Conservation (phyloP, 768 basidiomycete genomes). For the Kwoniella sp. region DNA sequence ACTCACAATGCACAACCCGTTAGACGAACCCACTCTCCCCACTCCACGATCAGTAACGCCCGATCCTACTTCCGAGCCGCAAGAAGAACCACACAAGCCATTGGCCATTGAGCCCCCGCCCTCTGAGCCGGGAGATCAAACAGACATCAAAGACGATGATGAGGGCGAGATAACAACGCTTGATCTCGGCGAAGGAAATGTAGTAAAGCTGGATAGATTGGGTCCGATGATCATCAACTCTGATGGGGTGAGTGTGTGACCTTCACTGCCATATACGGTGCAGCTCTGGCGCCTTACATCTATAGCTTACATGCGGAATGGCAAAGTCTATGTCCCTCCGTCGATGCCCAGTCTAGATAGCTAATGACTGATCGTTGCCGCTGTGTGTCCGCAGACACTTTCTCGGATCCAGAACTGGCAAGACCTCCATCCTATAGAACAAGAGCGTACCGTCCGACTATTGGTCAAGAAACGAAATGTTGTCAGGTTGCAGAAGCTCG, state of each 20-base stretch:
- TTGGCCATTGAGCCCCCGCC: slow-evolving; percentile 28
- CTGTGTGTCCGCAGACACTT: slow-evolving; percentile 64
- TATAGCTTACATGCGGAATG: no score
- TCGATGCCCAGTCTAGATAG: background rate
- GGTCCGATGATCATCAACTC: slow-evolving; percentile 71
- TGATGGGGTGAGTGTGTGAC: slow-evolving; percentile 65
- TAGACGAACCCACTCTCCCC: slow-evolving; percentile 19
- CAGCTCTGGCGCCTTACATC: no score
- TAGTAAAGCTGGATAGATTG: slow-evolving; percentile 63
- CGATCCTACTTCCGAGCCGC: slow-evolving; percentile 2
- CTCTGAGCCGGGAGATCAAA: background rate
- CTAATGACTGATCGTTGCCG: background rate
- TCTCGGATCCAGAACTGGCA: slow-evolving; percentile 70
- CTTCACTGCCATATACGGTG: no score
- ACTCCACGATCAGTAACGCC: slow-evolving; percentile 9
- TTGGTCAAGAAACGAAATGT: slow-evolving; percentile 58
- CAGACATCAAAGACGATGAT: background rate
- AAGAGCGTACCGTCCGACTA: slow-evolving; percentile 63
- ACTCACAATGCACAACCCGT: slow-evolving; percentile 30
- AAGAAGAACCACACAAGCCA: background rate
- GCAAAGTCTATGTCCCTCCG: background rate
- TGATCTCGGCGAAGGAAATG: slow-evolving; percentile 47
- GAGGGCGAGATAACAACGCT: slow-evolving; percentile 32
- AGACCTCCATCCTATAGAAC: slow-evolving; percentile 63
- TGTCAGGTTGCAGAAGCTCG: slow-evolving; percentile 48